These are phyloP conservation scores for Colletotrichum simmondsii DNA, from an alignment of 2,329 filamentous ascomycete species.

Conservation along the genomic window DNA sequence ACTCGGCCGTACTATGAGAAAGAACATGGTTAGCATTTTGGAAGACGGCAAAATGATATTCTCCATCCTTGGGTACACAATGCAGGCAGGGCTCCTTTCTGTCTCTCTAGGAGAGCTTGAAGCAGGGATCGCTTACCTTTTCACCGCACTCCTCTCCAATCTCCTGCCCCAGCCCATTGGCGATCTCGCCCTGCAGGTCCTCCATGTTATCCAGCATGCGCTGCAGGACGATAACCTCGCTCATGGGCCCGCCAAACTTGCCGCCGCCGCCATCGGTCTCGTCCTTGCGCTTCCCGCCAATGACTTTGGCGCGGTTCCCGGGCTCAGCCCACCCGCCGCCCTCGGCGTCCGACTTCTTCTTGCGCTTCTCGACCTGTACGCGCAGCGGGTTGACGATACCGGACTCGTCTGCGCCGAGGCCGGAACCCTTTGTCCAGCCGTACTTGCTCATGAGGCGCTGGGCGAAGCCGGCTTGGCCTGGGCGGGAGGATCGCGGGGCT, in stretches of 20 bases:
- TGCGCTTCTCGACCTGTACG: conserved; percentile 86
- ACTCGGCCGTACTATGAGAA: conserved; percentile 78
- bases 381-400: conserved; percentile 88
- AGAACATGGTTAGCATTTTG: conserved; percentile 13
- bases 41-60: neutral
- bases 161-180: conserved; percentile 83
- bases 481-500: conserved; percentile 69
- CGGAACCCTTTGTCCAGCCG: conserved; percentile 89
- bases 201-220: conserved; percentile 89
- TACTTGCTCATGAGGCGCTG: conserved; percentile 92
- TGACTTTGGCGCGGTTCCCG: conserved; percentile 79
- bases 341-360: conserved; percentile 81
- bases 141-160: conserved; percentile 94
- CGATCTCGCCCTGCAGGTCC: conserved; percentile 81
- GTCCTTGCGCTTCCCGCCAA: conserved; percentile 75
- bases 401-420: conserved; percentile 82
- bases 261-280: conserved; percentile 38
- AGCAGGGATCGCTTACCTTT: conserved; percentile 62
- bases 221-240: conserved; percentile 82
- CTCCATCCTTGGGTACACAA: conserved; percentile 4
- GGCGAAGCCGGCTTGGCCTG: conserved; percentile 86
- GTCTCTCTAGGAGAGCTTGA: too few species aligned
- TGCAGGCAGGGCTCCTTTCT: neutral
- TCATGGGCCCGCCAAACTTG: conserved; percentile 76
- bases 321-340: conserved; percentile 82